Percentiles rank a stretch among this genome's conserved stretches.
Evolutionary conservation across 768 basidiomycete genomes (phyloP).

Genomic region (Naganishia vishniacii): DNA sequence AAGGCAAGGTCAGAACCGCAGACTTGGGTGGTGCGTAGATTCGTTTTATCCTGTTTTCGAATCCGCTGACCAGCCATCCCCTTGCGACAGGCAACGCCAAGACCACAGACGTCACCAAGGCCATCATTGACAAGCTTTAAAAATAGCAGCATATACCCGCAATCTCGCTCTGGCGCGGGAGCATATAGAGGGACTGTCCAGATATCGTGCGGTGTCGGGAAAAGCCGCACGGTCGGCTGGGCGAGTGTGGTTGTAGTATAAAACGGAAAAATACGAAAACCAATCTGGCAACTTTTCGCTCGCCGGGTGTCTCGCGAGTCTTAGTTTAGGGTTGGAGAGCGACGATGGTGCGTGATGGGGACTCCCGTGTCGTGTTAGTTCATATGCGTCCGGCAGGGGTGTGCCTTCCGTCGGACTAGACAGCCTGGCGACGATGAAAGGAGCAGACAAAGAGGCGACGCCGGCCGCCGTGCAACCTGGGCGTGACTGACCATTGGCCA

Average conservation of each 20-base stretch:
- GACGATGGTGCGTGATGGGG: no score
- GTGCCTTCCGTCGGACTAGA: no score
- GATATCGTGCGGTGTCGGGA: neutral
- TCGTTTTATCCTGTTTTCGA: slow-evolving; percentile 24
- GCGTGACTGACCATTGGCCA: no score
- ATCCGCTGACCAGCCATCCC: slow-evolving; percentile 21
- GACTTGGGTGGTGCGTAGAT: slow-evolving; percentile 81
- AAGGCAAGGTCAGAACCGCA: slow-evolving; percentile 79
- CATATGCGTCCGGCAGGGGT: no score
- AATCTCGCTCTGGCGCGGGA: neutral
- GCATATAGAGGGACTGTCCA: neutral
- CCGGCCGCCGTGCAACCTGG: no score
- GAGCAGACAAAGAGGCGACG: no score
- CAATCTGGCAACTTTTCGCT: slow-evolving; percentile 14
- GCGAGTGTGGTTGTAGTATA: slow-evolving; percentile 13
- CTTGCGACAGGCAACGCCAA: slow-evolving; percentile 64
- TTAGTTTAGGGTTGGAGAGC: no score
- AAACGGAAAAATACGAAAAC: slow-evolving; percentile 1
- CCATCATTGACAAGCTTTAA: slow-evolving; percentile 75
- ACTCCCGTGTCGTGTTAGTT: no score
- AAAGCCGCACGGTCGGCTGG: neutral
- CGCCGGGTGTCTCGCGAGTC: neutral
- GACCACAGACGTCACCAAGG: slow-evolving; percentile 91
- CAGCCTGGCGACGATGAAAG: no score
- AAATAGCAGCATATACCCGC: slow-evolving; percentile 3